These are phyloP conservation scores for Wickerhamomyces alni DNA, from an alignment of 805 yeast species.

Conservation along the genomic window DNA sequence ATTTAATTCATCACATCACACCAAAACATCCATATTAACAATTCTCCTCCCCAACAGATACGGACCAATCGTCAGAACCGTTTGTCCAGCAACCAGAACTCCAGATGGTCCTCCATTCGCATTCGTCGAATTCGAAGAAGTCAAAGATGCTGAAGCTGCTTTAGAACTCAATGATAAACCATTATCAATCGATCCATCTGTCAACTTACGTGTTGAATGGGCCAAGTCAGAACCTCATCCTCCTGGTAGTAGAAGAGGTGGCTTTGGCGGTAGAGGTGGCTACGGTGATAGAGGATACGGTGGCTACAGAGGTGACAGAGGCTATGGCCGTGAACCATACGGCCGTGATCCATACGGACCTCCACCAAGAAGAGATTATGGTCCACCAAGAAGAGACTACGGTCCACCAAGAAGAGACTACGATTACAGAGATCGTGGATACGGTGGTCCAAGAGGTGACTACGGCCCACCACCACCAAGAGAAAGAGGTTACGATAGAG, in stretches of 20 bases:
- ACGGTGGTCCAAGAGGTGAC: conserved; percentile 11
- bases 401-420: conserved; percentile 9
- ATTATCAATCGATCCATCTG: conserved; percentile 33
- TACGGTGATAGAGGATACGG: conserved; percentile 16
- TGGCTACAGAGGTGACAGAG: conserved; percentile 18
- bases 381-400: conserved; percentile 8
- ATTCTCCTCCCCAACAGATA: conserved; percentile 28
- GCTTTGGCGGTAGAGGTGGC: conserved; percentile 8
- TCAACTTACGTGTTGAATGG: conserved; percentile 44
- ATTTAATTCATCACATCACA: conserved; percentile 1
- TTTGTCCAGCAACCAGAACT: conserved; percentile 57
- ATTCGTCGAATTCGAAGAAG: conserved; percentile 51
- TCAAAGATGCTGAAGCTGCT: conserved; percentile 50
- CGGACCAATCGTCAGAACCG: conserved; percentile 53
- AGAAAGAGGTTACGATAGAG: conserved; percentile 7
- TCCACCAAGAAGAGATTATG: conserved; percentile 10
- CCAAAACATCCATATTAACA: conserved; percentile 1
- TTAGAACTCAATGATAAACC: conserved; percentile 40
- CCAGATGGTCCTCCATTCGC: conserved; percentile 57
- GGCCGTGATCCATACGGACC: conserved; percentile 11
- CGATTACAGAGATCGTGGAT: conserved; percentile 4
- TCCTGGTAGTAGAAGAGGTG: conserved; percentile 21
- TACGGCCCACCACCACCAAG: conserved; percentile 7
- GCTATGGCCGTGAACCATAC: conserved; percentile 12
- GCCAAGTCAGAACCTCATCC: conserved; percentile 51